Conservation (phyloP, 176 grass and related monocot species). For the Urochloa ruziziensis region DNA sequence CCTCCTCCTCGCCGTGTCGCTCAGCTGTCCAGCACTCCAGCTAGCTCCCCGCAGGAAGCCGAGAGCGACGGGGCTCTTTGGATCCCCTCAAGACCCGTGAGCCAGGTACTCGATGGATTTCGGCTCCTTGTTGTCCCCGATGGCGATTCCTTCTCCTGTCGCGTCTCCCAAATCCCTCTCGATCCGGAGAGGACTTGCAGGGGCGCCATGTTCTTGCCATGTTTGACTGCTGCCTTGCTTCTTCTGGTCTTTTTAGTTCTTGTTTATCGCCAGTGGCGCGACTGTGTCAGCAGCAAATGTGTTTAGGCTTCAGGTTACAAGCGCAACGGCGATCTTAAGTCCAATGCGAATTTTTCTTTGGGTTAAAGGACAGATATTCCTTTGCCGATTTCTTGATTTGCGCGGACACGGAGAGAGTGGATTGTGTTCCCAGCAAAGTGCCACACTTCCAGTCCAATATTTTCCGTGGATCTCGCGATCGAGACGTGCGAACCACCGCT, state of each 20-base stretch:
- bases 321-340: background rate
- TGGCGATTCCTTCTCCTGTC: background rate
- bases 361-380: background rate
- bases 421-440: conserved; percentile 20
- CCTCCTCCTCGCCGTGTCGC: background rate
- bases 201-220: background rate
- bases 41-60: background rate
- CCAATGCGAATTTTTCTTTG: background rate
- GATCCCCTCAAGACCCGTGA: background rate
- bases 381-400: conserved; percentile 8
- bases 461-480: conserved; percentile 39
- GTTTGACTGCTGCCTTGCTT: background rate
- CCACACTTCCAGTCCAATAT: background rate
- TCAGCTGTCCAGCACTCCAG: background rate
- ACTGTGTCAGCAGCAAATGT: background rate
- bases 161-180: background rate
- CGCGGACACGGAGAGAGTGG: background rate
- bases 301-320: background rate
- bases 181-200: background rate
- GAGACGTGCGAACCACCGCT: conserved; percentile 15
- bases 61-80: conserved; percentile 4
- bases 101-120: background rate
- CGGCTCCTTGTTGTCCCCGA: background rate
- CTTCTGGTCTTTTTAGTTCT: background rate
- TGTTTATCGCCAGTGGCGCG: background rate